Conservation (phyloP, 169 alveolate genomes). For the Besnoitia besnoiti region DNA sequence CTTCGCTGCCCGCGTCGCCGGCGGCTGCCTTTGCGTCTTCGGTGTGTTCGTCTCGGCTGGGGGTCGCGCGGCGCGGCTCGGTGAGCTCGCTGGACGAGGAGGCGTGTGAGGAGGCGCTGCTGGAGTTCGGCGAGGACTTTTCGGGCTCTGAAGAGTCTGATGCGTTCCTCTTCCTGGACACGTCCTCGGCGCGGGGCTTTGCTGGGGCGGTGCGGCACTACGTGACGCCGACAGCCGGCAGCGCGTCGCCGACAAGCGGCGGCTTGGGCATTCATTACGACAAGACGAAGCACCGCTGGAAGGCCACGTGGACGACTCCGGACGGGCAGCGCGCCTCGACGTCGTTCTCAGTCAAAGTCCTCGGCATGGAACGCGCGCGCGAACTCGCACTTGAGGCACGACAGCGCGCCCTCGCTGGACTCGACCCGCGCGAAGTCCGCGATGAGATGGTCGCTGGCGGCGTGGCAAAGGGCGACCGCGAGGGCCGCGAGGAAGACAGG, state of each 20-base stretch:
- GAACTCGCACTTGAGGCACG: conserved; percentile 15
- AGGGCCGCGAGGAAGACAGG: neutral
- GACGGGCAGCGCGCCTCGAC: conserved; percentile 26
- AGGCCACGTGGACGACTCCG: conserved; percentile 24
- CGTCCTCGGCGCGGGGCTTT: neutral
- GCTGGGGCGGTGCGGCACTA: neutral
- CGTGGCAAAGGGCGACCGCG: neutral
- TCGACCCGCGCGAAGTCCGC: conserved; percentile 4
- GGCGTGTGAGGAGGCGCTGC: neutral
- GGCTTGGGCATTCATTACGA: conserved; percentile 25
- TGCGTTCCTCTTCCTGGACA: neutral
- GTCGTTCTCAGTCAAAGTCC: neutral
- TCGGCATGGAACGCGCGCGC: conserved; percentile 15
- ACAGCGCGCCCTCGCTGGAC: conserved; percentile 9
- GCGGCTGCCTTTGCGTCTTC: neutral
- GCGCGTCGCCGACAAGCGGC: neutral
- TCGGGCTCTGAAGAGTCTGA: neutral
- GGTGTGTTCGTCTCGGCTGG: neutral
- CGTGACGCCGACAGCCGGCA: neutral
- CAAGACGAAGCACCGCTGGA: conserved; percentile 36
- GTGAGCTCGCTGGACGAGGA: neutral
- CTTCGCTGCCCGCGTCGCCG: neutral
- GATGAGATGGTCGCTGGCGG: neutral
- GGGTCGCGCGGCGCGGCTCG: neutral
- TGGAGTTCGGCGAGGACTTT: neutral